These are phyloP conservation scores for Mycena filopes DNA, from an alignment of 768 basidiomycete genomes.

Conservation along the genomic window DNA sequence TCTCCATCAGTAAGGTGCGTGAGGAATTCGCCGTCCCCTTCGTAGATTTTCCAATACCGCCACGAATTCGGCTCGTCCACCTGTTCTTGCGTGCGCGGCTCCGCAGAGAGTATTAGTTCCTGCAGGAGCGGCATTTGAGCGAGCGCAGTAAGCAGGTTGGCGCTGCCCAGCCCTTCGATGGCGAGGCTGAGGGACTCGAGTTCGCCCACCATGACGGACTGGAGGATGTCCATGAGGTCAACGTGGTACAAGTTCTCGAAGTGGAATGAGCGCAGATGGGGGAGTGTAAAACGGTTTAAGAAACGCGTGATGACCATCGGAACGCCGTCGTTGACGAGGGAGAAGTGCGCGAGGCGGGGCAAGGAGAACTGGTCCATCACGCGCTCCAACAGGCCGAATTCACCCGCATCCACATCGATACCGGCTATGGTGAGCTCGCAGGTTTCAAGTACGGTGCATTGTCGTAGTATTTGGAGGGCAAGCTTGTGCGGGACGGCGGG, in stretches of 20 bases:
- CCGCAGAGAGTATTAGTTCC: not conserved
- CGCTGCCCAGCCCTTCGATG: not conserved
- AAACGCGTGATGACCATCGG: not conserved
- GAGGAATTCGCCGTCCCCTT: not conserved
- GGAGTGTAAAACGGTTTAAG: not conserved
- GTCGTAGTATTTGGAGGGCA: not conserved
- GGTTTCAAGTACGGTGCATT: not conserved
- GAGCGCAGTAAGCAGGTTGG: not conserved
- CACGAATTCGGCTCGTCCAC: not conserved
- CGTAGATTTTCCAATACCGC: not conserved
- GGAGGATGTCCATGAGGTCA: not conserved
- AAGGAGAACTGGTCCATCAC: not conserved
- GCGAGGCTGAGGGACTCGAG: not conserved
- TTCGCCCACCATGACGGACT: too few relatives aligned
- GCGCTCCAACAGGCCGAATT: too few relatives aligned
- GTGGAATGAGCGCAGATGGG: not conserved
- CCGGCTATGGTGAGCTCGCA: not conserved
- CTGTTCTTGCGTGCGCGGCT: slow-evolving; percentile 1
- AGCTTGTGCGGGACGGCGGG: not conserved
- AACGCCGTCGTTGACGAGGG: not conserved
- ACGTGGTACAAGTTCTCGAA: not conserved
- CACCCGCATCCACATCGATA: too few relatives aligned
- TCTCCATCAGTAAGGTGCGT: not conserved
- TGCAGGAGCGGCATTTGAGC: slow-evolving; percentile 3
- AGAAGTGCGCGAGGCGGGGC: not conserved